Percentiles rank a stretch among this genome's conserved stretches.
These are phyloP conservation scores for Verticillium nubilum DNA, from an alignment of 2,329 filamentous ascomycete species.

Conservation along the genomic window DNA sequence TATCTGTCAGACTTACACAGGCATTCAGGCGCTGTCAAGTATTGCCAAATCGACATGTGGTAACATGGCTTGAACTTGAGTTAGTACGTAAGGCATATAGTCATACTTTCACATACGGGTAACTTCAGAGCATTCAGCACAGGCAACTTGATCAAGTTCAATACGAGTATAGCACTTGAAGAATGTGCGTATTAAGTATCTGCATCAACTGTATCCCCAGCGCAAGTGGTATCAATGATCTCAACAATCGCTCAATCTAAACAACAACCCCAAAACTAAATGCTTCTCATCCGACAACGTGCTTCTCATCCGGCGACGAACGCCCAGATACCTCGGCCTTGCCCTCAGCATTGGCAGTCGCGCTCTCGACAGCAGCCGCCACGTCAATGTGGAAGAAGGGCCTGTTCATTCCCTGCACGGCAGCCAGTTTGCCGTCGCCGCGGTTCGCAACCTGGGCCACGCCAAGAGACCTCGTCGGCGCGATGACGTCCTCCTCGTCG, in stretches of 20 bases:
- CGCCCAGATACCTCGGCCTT: slow-evolving; percentile 5
- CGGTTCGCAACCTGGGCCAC: slow-evolving; percentile 11
- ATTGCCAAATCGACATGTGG: no score
- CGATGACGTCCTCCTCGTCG: slow-evolving; percentile 12
- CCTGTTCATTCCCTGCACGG: slow-evolving; percentile 40
- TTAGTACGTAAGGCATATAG: no score
- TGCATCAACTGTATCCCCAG: not conserved
- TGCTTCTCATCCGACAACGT: not conserved
- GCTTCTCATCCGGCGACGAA: not conserved
- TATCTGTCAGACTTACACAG: no score
- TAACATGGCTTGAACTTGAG: no score
- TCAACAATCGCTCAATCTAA: not conserved
- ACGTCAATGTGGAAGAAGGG: slow-evolving; percentile 49
- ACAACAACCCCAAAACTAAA: not conserved
- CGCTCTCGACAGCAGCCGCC: slow-evolving; percentile 41
- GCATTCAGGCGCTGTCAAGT: no score
- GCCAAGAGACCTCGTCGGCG: slow-evolving; percentile 3
- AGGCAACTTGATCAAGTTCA: no score
- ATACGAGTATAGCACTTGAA: no score
- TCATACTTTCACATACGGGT: no score
- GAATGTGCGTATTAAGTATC: not conserved
- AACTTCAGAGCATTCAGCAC: no score
- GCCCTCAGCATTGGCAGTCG: slow-evolving; percentile 26
- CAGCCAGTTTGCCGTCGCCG: slow-evolving; percentile 20
- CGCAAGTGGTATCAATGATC: not conserved